phyloP scores from a whole-genome alignment of 2,329 filamentous ascomycete species.

The Geosmithia flava region DNA sequence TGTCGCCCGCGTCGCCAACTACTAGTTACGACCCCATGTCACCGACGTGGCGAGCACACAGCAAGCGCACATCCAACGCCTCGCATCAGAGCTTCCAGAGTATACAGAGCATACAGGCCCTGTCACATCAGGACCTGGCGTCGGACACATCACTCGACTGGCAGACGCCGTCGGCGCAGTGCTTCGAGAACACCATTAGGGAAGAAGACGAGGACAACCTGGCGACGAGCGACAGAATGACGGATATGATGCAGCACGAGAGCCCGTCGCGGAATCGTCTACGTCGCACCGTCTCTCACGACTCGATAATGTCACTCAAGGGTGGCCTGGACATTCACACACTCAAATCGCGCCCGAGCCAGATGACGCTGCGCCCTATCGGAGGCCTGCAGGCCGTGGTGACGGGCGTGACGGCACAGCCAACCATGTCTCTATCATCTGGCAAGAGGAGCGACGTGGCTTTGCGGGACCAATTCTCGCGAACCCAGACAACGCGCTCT shows the following conservation, averaged over 20 bases:
- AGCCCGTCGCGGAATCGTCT: conserved; percentile 31
- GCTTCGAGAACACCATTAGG: conserved; percentile 17
- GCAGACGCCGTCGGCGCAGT: conserved; percentile 8
- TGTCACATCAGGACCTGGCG: conserved; percentile 4
- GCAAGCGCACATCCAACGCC: conserved; percentile 44
- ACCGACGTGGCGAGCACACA: conserved; percentile 36
- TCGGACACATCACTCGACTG: conserved; percentile 10
- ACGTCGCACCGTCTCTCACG: conserved; percentile 63
- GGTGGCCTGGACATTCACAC: conserved; percentile 88
- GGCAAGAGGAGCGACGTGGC: conserved; percentile 39
- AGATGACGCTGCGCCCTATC: conserved; percentile 48
- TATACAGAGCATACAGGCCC: conserved; percentile 3
- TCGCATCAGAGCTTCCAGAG: conserved; percentile 37
- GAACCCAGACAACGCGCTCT: conserved; percentile 19
- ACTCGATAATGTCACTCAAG: conserved; percentile 77
- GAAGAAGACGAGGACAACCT: conserved; percentile 23
- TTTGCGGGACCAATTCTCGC: conserved; percentile 42
- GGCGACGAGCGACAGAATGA: background rate
- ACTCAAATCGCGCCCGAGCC: conserved; percentile 61
- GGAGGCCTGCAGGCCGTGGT: conserved; percentile 43
- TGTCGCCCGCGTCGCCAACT: conserved; percentile 69
- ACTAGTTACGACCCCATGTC: conserved; percentile 62
- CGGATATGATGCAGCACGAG: conserved; percentile 11
- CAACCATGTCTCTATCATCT: conserved; percentile 36
- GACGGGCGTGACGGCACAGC: conserved; percentile 45